Evolutionary conservation across 768 basidiomycete genomes (phyloP).

Genomic region (Leccinum fibrillosum): DNA sequence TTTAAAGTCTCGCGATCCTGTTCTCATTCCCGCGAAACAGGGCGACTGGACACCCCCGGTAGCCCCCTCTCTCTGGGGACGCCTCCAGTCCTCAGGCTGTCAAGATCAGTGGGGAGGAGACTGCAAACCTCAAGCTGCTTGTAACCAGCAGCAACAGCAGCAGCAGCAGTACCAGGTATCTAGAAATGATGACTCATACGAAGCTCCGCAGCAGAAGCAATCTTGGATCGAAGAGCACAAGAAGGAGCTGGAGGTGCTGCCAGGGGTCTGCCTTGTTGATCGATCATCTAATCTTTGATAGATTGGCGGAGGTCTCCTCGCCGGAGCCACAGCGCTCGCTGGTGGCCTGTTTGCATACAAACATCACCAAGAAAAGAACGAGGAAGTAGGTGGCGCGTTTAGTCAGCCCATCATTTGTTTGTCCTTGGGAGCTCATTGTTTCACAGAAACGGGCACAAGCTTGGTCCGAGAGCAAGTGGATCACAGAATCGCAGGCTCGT

Average conservation of each 20-base stretch:
- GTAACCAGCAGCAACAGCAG: conserved; percentile 11
- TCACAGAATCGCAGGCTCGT: conserved; percentile 52
- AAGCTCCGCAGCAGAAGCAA: conserved; percentile 41
- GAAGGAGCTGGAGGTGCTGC: conserved; percentile 52
- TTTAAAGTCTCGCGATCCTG: not conserved
- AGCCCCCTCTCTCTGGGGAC: conserved; percentile 70
- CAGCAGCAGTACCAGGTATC: conserved; percentile 26
- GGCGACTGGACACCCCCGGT: conserved; percentile 62
- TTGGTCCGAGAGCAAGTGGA: conserved; percentile 55
- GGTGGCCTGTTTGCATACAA: conserved; percentile 53
- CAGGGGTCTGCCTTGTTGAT: not conserved
- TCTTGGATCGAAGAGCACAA: conserved; percentile 58
- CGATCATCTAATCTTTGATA: conserved; percentile 25
- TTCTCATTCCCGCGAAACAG: conserved; percentile 33
- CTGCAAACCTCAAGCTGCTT: conserved; percentile 2
- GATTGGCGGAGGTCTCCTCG: conserved; percentile 64
- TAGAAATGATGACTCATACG: conserved; percentile 19
- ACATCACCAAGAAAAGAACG: conserved; percentile 51
- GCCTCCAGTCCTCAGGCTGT: conserved; percentile 32
- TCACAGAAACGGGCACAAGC: conserved; percentile 46
- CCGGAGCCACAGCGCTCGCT: conserved; percentile 49
- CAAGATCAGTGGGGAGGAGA: conserved; percentile 22
- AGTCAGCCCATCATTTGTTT: not conserved
- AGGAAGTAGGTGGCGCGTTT: conserved; percentile 43
- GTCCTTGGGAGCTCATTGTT: not conserved